Percentiles rank a stretch among this genome's conserved stretches.
These are phyloP conservation scores for Wilcoxina mikolae DNA, from an alignment of 495 filamentous ascomycete genomes.

Conservation along the genomic window DNA sequence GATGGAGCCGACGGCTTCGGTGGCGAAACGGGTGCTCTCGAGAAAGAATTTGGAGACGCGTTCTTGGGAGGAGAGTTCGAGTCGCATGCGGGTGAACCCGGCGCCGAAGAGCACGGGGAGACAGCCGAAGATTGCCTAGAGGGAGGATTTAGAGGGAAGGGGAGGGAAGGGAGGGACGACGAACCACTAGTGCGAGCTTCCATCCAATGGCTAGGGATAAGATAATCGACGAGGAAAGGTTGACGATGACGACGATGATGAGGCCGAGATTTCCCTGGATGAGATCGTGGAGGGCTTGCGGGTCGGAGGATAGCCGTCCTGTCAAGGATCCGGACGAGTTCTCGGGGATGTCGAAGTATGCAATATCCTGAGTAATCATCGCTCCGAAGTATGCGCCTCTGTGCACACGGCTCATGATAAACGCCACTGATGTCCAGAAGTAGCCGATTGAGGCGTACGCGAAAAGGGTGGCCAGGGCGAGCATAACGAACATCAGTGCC, in stretches of 20 bases:
- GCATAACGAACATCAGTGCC: slow-evolving; percentile 42
- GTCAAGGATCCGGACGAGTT: slow-evolving; percentile 51
- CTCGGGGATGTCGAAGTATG: slow-evolving; percentile 49
- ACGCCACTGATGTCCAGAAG: slow-evolving; percentile 7
- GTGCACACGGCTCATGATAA: slow-evolving; percentile 14
- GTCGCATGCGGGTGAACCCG: slow-evolving; percentile 39
- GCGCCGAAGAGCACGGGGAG: slow-evolving; percentile 39
- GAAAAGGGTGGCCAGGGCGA: slow-evolving; percentile 32
- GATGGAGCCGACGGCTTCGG: slow-evolving; percentile 41
- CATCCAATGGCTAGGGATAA: slow-evolving; percentile 43
- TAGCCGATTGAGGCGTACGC: slow-evolving; percentile 33
- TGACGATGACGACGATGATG: slow-evolving; percentile 37
- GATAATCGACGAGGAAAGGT: slow-evolving; percentile 37
- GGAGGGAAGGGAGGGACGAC: no score
- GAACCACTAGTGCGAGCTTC: slow-evolving; percentile 46
- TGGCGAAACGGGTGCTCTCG: slow-evolving; percentile 31
- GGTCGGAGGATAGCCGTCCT: neutral
- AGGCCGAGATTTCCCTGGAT: slow-evolving; percentile 43
- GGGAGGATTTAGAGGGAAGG: no score
- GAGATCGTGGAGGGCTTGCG: slow-evolving; percentile 37
- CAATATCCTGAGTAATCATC: slow-evolving; percentile 32
- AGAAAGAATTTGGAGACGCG: slow-evolving; percentile 27
- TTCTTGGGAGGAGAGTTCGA: slow-evolving; percentile 42
- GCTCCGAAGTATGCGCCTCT: slow-evolving; percentile 35
- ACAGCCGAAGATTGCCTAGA: slow-evolving; percentile 37